Conservation (phyloP, 2,329 filamentous ascomycete species). For the Beauveria bassiana region DNA sequence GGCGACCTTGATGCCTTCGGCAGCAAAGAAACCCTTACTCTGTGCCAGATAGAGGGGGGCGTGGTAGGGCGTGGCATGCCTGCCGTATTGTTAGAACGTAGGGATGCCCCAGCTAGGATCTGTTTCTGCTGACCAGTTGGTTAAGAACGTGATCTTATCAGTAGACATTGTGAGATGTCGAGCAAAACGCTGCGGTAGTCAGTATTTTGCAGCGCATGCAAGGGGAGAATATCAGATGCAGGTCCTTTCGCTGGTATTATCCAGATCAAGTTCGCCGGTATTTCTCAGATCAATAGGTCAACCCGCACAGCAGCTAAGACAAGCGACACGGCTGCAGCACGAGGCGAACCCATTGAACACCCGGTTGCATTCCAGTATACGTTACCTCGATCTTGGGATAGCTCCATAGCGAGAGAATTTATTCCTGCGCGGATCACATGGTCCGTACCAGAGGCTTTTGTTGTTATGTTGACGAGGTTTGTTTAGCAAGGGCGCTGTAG, state of each 20-base stretch:
- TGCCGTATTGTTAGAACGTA: conserved; percentile 25
- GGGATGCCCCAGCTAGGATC: not conserved
- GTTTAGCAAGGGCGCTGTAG: not conserved
- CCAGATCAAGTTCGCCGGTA: conserved; percentile 81
- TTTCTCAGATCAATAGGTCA: conserved; percentile 56
- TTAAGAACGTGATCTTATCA: conserved; percentile 79
- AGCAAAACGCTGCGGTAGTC: conserved; percentile 37
- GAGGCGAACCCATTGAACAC: conserved; percentile 12
- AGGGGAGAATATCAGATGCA: conserved; percentile 55
- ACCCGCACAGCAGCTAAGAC: not conserved
- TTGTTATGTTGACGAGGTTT: not conserved
- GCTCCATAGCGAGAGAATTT: conserved; percentile 22
- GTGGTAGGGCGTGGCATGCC: conserved; percentile 77
- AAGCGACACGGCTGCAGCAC: not conserved
- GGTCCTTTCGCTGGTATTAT: conserved; percentile 84
- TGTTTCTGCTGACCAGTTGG: conserved; percentile 61
- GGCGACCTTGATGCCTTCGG: conserved; percentile 71
- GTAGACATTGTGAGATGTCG: conserved; percentile 59
- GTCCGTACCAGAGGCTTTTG: conserved; percentile 8
- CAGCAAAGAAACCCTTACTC: conserved; percentile 65
- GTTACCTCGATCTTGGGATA: conserved; percentile 35
- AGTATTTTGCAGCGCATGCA: conserved; percentile 30
- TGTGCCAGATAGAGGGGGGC: conserved; percentile 71
- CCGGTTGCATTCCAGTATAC: conserved; percentile 29
- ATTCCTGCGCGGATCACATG: conserved; percentile 2